Base-by-base conservation (phyloP, 768 basidiomycete genomes). In the Macrolepiota albuminosa region DNA sequence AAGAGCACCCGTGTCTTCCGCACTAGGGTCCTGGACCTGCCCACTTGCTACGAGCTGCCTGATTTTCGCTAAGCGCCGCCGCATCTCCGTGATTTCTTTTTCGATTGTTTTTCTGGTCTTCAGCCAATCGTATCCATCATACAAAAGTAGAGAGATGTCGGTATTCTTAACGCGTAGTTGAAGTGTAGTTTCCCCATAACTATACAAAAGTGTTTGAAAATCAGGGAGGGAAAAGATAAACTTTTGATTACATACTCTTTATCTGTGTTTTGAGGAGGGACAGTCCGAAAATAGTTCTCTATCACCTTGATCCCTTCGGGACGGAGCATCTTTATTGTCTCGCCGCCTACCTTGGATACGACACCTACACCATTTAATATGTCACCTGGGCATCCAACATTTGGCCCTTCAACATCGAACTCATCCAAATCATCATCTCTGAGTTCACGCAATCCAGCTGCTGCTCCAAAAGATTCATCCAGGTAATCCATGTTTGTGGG, bases 81-180 rank as follows among this genome's bases (percentile, higher is more conserved):
- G 86, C 80, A 98, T 93, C 46, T 89, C 88, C 68, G 89, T 92
- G 49, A 93, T 83, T 70, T 94, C 89, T 40, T 91, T 86, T 69
- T 95, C 92, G 57, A 99, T 94, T 2, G 83, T 83, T 72, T 82
- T 87, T 36, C 96, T 86, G 4, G 97, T 99, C 51, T 80, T 80
- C 1, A 69, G 73, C 95, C 97, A 99, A 69, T 99, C 97, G 67
- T 95, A 99, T 2, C 97, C 97, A 58, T 95, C 93, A 68, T 97
- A 91, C 3, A 99, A 79, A 54, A 87, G 81, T 26, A 98, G 67
- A 1, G 81, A 81, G 51, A 90, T 71, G 63, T 90, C 81, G 56
- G 83, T 85, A 46, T 89, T 73, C 46, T 81, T 77, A 5, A 92
- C 66, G 29, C 84, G 79, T 58, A 89, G 66, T 33, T 75, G 80